Base-by-base conservation (phyloP, 2,329 filamentous ascomycete species). In the Bipolaris gigantea region DNA sequence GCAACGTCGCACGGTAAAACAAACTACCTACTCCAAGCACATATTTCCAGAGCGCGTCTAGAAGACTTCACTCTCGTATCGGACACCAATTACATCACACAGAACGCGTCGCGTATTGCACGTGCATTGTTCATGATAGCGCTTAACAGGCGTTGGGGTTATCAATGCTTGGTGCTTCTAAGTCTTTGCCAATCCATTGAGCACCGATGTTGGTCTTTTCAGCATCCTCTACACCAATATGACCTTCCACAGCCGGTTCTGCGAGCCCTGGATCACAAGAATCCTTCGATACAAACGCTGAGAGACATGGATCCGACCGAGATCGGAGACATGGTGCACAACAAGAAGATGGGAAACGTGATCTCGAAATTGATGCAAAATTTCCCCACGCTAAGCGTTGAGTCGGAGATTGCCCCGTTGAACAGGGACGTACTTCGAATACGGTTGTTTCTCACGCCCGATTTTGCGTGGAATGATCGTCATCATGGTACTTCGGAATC, bases 151-250 rank as follows among this genome's bases (percentile, higher is more conserved):
- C 85, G 91, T 62, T 99, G 94, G 94, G 94, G 95, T 0, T 89
- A 96, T 65, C 92, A 97, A 73, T 99, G 95, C 62, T 81, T 95
- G 35, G 92, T 97, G 1, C 79, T 99, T 30, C 79, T 99, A 39
- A 95, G 91, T 0, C 80, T 99, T 60, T 95, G 92, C 74, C 97
- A 97, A 76, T 96, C 94, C 0, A 97, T 99, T 51, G 95, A 99
- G 76, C 96, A 92, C 76, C 88, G 92, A 54, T 87, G 96, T 10
- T 99, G 94, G 94, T 87, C 92, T 0, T 96, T 91, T 66, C 88
- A 96, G 71, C 94, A 99, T 71, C 94, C 94, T 0, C 86, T 99
- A 44, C 89, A 93, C 64, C 94, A 99, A 68, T 99, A 99, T 59
- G 92, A 97, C 56, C 80, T 99, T 1, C 89, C 93, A 0, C 87